Base-by-base conservation (phyloP, 352 stramenopile species). In the Globisporangium camurandrum region DNA sequence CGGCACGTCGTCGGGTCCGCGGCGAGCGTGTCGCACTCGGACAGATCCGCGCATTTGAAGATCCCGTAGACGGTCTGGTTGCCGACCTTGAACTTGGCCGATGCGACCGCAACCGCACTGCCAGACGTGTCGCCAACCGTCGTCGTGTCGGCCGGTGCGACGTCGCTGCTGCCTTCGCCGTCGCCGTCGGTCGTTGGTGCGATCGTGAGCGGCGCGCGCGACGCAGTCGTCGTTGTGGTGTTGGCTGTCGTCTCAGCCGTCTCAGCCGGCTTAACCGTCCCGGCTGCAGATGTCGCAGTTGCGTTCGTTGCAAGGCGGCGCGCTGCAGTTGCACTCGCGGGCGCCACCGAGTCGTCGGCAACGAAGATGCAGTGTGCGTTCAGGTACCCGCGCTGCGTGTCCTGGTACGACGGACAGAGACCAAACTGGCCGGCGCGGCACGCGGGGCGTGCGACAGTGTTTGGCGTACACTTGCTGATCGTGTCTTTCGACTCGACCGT, bases 331-430 rank as follows among this genome's bases (percentile, higher is more conserved):
- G 31, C 31, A 6, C 39, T 54, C 17, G 67, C 14, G 20, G 61
- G 64, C 10, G 47, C 43, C 16, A 56, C 55, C 48, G 49, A 56
- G 49, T 89, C 69, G 60, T 88, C 71, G 17, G 78, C 75, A 26
- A 88, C 75, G 30, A 93, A 88, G 3, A 93, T 67, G 46, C 82
- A 93, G 49, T 93, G 82, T 22, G 76, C 72, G 51, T 93, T 91
- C 17, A 93, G 45, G 60, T 86, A 91, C 28, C 74, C 76, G 37
- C 71, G 62, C 46, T 85, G 68, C 16, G 70, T 57, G 39, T 66
- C 76, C 51, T 93, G 82, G 59, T 80, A 93, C n/a, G 81, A 90
- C 45, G 82, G 82, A 41, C 82, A 93, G 11, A 91, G 52, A 11
- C 82, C 82, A 5, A 76, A 75, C 47, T 81, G 67, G 6, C 66